A percentile compares a stretch with the other conserved stretches of the same genome.
Evolutionary conservation across 1,284 basidiomycete species (phyloP).

Genomic region (Porodaedalea pini): DNA sequence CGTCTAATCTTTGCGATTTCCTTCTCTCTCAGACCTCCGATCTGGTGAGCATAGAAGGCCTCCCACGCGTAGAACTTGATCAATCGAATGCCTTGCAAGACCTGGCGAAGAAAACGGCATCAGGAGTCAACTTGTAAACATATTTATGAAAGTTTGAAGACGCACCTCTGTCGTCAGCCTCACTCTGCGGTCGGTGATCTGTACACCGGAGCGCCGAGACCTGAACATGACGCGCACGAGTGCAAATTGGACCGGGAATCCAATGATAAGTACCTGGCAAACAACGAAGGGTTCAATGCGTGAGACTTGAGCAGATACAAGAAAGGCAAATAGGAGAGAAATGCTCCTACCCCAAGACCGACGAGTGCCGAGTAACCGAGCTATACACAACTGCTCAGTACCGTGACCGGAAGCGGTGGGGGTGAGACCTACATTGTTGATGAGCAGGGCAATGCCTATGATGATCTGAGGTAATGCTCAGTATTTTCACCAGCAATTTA

Average conservation of each 20-base stretch:
- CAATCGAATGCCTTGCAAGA: slow-evolving; percentile 60
- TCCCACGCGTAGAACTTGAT: slow-evolving; percentile 65
- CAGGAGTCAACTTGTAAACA: not conserved
- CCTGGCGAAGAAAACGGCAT: slow-evolving; percentile 30
- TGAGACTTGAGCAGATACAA: not conserved
- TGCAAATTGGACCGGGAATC: slow-evolving; percentile 60
- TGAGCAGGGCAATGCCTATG: slow-evolving; percentile 62
- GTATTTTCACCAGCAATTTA: not conserved
- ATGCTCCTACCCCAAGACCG: slow-evolving; percentile 54
- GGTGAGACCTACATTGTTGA: slow-evolving; percentile 45
- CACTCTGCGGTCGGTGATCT: slow-evolving; percentile 69
- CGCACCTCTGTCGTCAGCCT: slow-evolving; percentile 58
- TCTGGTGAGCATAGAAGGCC: slow-evolving; percentile 54
- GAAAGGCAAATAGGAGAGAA: slow-evolving; percentile 16
- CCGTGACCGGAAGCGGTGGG: not conserved
- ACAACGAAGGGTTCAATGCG: not conserved
- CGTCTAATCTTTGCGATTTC: slow-evolving; percentile 52
- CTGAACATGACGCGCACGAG: slow-evolving; percentile 63
- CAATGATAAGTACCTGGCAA: slow-evolving; percentile 47
- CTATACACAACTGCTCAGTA: slow-evolving; percentile 32
- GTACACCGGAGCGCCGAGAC: slow-evolving; percentile 62
- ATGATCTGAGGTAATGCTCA: slow-evolving; percentile 41
- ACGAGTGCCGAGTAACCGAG: slow-evolving; percentile 69
- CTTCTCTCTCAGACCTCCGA: slow-evolving; percentile 45
- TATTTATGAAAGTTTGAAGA: not conserved